These are phyloP conservation scores for Vicia faba DNA, from an alignment of 306 rosid genomes.

Conservation along the genomic window DNA sequence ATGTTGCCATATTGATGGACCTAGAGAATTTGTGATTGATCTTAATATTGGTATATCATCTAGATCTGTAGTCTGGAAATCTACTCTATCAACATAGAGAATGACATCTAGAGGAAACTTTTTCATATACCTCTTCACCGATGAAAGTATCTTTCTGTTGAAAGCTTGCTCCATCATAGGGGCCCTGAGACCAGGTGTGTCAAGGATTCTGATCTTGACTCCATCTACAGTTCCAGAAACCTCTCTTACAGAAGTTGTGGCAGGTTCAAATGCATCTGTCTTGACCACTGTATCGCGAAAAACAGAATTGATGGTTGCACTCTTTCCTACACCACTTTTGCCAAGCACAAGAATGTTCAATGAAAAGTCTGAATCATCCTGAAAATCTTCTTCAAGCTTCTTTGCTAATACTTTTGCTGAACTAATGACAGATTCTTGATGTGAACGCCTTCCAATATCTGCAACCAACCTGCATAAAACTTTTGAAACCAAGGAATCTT, in stretches of 20 bases:
- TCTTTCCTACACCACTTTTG: slow-evolving; percentile 66
- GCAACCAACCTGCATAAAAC: slow-evolving; percentile 50
- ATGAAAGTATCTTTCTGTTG: slow-evolving; percentile 52
- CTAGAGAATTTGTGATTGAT: slow-evolving; percentile 51
- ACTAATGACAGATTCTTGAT: slow-evolving; percentile 43
- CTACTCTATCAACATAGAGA: slow-evolving; percentile 62
- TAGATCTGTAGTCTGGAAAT: slow-evolving; percentile 41
- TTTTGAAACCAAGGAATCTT: slow-evolving; percentile 50
- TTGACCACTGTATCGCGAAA: slow-evolving; percentile 47
- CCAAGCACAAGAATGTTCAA: slow-evolving; percentile 66
- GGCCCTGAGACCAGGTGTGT: slow-evolving; percentile 64
- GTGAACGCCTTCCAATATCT: slow-evolving; percentile 41
- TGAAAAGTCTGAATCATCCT: slow-evolving; percentile 51
- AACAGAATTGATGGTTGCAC: slow-evolving; percentile 66
- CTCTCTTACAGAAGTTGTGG: slow-evolving; percentile 50
- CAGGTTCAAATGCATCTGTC: slow-evolving; percentile 55
- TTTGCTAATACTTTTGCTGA: slow-evolving; percentile 53
- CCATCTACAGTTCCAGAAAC: slow-evolving; percentile 53
- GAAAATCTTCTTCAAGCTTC: slow-evolving; percentile 50
- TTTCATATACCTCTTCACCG: slow-evolving; percentile 42
- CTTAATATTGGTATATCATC: slow-evolving; percentile 51
- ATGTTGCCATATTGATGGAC: slow-evolving; percentile 55
- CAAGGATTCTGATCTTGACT: slow-evolving; percentile 58
- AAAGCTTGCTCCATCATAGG: slow-evolving; percentile 48
- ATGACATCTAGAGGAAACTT: slow-evolving; percentile 51